These are phyloP conservation scores for Aspergillus campestris DNA, from an alignment of 495 filamentous ascomycete genomes.

Conservation along the genomic window DNA sequence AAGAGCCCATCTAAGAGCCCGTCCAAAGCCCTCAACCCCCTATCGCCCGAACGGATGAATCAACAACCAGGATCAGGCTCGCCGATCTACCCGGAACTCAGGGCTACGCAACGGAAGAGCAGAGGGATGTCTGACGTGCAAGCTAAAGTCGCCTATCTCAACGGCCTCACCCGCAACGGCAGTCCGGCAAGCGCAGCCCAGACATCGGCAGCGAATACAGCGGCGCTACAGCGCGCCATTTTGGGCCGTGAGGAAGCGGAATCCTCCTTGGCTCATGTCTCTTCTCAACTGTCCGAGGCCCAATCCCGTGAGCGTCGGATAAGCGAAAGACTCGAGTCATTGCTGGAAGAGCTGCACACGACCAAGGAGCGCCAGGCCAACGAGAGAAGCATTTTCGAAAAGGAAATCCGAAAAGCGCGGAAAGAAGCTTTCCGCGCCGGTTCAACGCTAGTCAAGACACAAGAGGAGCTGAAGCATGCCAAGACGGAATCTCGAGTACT, in stretches of 20 bases:
- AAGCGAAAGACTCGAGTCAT: constrained; percentile 65
- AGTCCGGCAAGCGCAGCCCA: constrained; percentile 44
- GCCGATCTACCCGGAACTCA: constrained; percentile 40
- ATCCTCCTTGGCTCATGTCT: constrained; percentile 43
- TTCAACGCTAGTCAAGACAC: constrained; percentile 64
- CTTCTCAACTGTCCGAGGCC: constrained; percentile 59
- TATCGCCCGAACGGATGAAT: constrained; percentile 77
- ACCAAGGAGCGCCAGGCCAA: constrained; percentile 69
- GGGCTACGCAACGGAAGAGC: constrained; percentile 29
- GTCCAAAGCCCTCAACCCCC: constrained; percentile 56
- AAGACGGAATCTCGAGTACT: constrained; percentile 45
- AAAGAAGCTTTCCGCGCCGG: constrained; percentile 83
- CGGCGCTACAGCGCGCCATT: constrained; percentile 71
- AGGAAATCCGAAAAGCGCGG: constrained; percentile 70
- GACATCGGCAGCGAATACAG: constrained; percentile 40
- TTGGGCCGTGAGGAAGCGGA: constrained; percentile 78
- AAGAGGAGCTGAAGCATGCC: constrained; percentile 71
- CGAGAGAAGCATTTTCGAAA: constrained; percentile 69
- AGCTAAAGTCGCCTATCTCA: constrained; percentile 78
- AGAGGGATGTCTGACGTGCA: constrained; percentile 64
- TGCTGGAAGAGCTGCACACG: constrained; percentile 70
- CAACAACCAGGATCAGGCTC: constrained; percentile 51
- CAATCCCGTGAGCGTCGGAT: constrained; percentile 65
- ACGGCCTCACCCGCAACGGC: constrained; percentile 56
- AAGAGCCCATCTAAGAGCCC: constrained; percentile 38